Base-by-base conservation (phyloP, 371 early-diverging fungal species). In the Zopfochytrium polystomum region DNA sequence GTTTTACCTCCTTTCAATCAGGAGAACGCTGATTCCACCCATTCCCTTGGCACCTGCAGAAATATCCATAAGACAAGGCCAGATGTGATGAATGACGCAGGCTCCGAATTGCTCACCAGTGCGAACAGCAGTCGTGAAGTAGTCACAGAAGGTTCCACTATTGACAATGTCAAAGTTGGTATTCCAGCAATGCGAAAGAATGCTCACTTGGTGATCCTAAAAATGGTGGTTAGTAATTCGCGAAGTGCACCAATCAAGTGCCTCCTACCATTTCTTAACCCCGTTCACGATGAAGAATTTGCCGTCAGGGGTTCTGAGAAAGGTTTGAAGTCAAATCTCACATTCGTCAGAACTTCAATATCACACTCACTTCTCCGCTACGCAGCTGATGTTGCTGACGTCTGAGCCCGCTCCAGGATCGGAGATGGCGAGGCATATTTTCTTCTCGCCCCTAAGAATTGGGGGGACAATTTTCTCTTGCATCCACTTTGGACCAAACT, bases 231-330 rank as follows among this genome's bases (percentile, higher is more conserved):
- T n/a, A n/a, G n/a, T n/a, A n/a, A n/a, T n/a, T n/a, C n/a, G n/a
- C n/a, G n/a, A n/a, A n/a, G n/a, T n/a, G n/a, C n/a, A n/a, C n/a
- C n/a, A n/a, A n/a, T n/a, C n/a, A n/a, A n/a, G n/a, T n/a, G n/a
- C n/a, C n/a, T n/a, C n/a, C n/a, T n/a, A n/a, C 66, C 66, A 66
- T 42, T 66, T 73, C 55, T 73, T 77, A 31, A 65, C 63, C 13
- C 81, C 81, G 55, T 65, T 83, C 55, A 77, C 81, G 55, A 87
- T 84, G 66, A 65, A 76, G 60, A 70, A 65, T 62, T 76, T 76
- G n/a, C 76, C 79, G 53, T 55, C 35, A 5, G 76, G 65, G n/a
- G 73, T 61, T 55, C 71, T 71, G 52, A 26, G 54, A 47, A n/a
- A n/a, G n/a, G n/a, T n/a, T n/a, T 42, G 42, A 42, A 11, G 13